These are phyloP conservation scores for Solanum paucissectum DNA, from an alignment of 257 asterid genomes.

Conservation along the genomic window DNA sequence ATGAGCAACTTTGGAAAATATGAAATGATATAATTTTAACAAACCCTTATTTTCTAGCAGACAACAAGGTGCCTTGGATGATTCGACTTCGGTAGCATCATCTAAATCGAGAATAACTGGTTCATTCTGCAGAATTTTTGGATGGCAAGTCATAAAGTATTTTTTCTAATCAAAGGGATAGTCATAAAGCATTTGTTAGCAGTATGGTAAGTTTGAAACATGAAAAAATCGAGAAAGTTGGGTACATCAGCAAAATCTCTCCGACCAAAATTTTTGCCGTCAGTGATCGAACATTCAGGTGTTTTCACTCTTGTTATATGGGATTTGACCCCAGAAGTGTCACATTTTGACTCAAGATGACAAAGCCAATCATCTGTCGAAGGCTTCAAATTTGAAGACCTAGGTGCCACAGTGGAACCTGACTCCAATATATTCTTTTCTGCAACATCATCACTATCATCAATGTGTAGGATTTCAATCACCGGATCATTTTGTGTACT, in stretches of 20 bases:
- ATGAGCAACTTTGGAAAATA: conserved; percentile 2
- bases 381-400: conserved; percentile 13
- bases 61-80: conserved; percentile 12
- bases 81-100: conserved; percentile 31
- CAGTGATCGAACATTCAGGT: conserved; percentile 16
- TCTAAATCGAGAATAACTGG: conserved; percentile 37
- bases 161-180: not conserved
- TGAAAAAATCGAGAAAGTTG: conserved; percentile 2
- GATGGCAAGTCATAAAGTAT: conserved; percentile 6
- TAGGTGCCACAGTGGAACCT: conserved; percentile 11
- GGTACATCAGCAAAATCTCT: conserved; percentile 11
- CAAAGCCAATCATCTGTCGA: not conserved
- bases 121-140: conserved; percentile 30
- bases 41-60: conserved; percentile 33
- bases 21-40: not conserved
- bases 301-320: conserved; percentile 7
- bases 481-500: conserved; percentile 6
- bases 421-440: conserved; percentile 8
- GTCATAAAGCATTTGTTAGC: conserved; percentile 3
- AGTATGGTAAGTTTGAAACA: not conserved
- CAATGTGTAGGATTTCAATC: conserved; percentile 19
- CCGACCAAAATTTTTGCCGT: conserved; percentile 18
- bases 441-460: conserved; percentile 16
- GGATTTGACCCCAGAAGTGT: conserved; percentile 19
- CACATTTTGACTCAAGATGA: conserved; percentile 10